A percentile compares a stretch with the other conserved stretches of the same genome.
Evolutionary conservation across 768 basidiomycete genomes (phyloP).

Genomic region (Exsudoporus frostii): DNA sequence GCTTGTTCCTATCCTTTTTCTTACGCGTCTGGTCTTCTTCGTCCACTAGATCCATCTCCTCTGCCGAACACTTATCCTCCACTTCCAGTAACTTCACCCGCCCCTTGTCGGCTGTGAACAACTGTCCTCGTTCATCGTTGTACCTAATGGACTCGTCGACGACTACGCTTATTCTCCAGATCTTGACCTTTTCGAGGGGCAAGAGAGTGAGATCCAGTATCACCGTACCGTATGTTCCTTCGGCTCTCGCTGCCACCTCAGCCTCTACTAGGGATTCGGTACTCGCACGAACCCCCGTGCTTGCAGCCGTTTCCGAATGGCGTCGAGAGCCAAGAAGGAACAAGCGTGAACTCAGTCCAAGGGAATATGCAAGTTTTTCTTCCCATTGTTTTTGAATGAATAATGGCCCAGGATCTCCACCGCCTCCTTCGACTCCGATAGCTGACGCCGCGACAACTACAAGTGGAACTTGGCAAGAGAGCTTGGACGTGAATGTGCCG

Average conservation of each 20-base stretch:
- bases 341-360: constrained; percentile 72
- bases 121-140: background rate
- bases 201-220: constrained; percentile 77
- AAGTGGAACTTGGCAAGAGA: constrained; percentile 70
- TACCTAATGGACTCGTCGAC: constrained; percentile 55
- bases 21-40: constrained; percentile 7
- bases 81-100: constrained; percentile 17
- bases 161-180: constrained; percentile 67
- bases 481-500: constrained; percentile 77
- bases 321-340: constrained; percentile 68
- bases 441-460: constrained; percentile 68
- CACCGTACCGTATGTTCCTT: constrained; percentile 48
- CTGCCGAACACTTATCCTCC: constrained; percentile 14
- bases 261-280: background rate
- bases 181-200: constrained; percentile 83
- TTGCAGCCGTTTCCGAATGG: background rate
- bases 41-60: constrained; percentile 5
- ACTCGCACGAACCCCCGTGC: background rate
- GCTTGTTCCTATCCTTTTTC: constrained; percentile 14
- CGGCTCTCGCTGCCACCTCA: constrained; percentile 9
- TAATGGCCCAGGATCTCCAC: constrained; percentile 67
- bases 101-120: background rate
- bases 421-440: constrained; percentile 76
- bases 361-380: constrained; percentile 77
- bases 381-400: constrained; percentile 91